Conservation (phyloP, 2,329 filamentous ascomycete genomes). For the Aspergillus sp. region DNA sequence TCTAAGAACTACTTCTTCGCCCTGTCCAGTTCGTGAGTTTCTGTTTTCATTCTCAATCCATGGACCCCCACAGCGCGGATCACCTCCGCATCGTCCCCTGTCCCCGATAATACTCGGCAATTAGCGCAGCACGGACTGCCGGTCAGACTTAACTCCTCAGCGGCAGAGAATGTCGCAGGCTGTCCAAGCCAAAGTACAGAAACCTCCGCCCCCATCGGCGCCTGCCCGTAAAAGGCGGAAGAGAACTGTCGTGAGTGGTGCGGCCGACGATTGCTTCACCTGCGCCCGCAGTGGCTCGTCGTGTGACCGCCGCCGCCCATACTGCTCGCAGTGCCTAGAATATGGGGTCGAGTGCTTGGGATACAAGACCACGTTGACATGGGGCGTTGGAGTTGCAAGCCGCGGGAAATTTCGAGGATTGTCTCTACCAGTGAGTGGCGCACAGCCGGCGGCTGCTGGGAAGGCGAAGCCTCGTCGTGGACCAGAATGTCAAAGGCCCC, state of each 20-base stretch:
- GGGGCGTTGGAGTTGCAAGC: constrained; percentile 94
- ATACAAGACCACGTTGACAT: constrained; percentile 95
- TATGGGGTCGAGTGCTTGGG: constrained; percentile 90
- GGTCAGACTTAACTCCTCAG: neutral
- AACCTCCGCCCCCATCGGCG: constrained; percentile 23
- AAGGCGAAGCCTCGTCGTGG: constrained; percentile 14
- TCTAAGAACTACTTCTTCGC: neutral
- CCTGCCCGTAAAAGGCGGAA: constrained; percentile 69
- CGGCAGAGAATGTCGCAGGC: constrained; percentile 20
- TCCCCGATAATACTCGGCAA: constrained; percentile 8
- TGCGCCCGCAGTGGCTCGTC: constrained; percentile 80
- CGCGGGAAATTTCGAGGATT: constrained; percentile 90
- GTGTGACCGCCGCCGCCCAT: constrained; percentile 88
- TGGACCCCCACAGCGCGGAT: constrained; percentile 22
- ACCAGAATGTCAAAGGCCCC: neutral
- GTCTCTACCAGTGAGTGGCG: constrained; percentile 65
- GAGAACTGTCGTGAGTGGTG: constrained; percentile 83
- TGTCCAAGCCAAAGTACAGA: constrained; percentile 26
- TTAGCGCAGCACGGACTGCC: neutral
- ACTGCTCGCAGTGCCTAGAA: constrained; percentile 92
- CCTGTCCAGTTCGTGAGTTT: neutral
- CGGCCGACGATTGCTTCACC: constrained; percentile 91
- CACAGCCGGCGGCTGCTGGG: constrained; percentile 36
- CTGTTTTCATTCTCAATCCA: neutral
- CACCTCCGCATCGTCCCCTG: constrained; percentile 16